Evolutionary conservation across 768 basidiomycete genomes (phyloP).

Genomic region (Kwoniella sp.): DNA sequence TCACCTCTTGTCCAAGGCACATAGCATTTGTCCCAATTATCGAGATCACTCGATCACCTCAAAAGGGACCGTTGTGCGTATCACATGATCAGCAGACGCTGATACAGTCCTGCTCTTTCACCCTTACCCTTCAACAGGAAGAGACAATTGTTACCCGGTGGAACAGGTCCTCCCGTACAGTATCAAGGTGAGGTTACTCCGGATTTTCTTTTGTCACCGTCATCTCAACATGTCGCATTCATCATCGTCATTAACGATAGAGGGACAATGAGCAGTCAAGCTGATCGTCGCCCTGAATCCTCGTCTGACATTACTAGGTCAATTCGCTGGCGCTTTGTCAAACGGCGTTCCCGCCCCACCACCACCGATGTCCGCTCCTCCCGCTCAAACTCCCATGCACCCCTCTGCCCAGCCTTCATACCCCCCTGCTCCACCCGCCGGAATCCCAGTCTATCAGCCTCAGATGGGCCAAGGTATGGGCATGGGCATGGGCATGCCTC

Average conservation of each 20-base stretch:
- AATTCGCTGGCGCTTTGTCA: slow-evolving; percentile 86
- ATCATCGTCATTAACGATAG: no score
- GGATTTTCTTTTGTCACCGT: not conserved
- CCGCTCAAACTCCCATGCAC: slow-evolving; percentile 23
- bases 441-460: slow-evolving; percentile 54
- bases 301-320: no score
- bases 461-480: slow-evolving; percentile 11
- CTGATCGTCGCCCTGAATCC: no score
- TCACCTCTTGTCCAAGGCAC: no score
- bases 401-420: slow-evolving; percentile 7
- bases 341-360: slow-evolving; percentile 27
- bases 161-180: slow-evolving; percentile 21
- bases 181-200: slow-evolving; percentile 43
- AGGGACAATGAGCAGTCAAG: no score
- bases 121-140: slow-evolving; percentile 71
- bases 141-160: slow-evolving; percentile 59
- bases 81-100: not conserved
- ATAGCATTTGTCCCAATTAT: no score
- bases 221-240: no score
- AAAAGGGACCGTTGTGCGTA: no score
- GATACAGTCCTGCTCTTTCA: slow-evolving; percentile 35
- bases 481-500: not conserved
- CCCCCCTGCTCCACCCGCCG: slow-evolving; percentile 46
- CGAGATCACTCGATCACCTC: no score
- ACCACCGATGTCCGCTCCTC: slow-evolving; percentile 26